Base-by-base conservation (phyloP, 257 asterid genomes). In the Solanum paucissectum region DNA sequence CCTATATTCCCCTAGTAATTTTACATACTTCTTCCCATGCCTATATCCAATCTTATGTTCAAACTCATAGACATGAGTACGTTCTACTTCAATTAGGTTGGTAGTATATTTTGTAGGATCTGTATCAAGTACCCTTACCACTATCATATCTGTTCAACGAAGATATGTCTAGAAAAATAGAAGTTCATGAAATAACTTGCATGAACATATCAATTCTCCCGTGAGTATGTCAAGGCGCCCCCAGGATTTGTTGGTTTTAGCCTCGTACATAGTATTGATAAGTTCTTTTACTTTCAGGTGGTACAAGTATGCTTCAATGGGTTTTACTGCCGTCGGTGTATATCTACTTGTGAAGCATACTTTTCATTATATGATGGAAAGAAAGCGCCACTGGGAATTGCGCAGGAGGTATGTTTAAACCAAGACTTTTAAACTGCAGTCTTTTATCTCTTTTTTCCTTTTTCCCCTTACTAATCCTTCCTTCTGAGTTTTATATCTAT, bases 291-390 rank as follows among this genome's bases (percentile, higher is more conserved):
- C 87, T 87, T 90, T 91, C 95, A 97, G 99, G 94, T 91, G 94
- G 98, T 97, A 94, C 93, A 97, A 94, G 93, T 95, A 90, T 88
- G 98, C 99, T 85, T 96, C 99, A 2, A 64, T 92, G 90, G 99
- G 99, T 44, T 92, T 97, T 85, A 90, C 97, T 7, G 91, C 88
- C 25, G 93, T 97, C 89, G 99, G 99, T 37, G 88, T 94, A 90
- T 96, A 92, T 93, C 98, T 97, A 84, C 92, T 95, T 86, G 95
- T 97, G 73, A 94, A 94, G 92, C 95, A 92, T 87, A 95, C 97
- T 72, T 79, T 95, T 81, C 95, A 89, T 64, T 89, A 89, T 93
- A 34, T 96, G 89, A 90, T 92, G 99, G 99, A 96, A 93, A 93
- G 97, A 89, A 93, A 94, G 90, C 99, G 98, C 38, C 98, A 92